Evolutionary conservation across 73 alveolate species (phyloP), one percentile per base, ranked within the genome.

Genomic region (Breviolum minutum): DNA sequence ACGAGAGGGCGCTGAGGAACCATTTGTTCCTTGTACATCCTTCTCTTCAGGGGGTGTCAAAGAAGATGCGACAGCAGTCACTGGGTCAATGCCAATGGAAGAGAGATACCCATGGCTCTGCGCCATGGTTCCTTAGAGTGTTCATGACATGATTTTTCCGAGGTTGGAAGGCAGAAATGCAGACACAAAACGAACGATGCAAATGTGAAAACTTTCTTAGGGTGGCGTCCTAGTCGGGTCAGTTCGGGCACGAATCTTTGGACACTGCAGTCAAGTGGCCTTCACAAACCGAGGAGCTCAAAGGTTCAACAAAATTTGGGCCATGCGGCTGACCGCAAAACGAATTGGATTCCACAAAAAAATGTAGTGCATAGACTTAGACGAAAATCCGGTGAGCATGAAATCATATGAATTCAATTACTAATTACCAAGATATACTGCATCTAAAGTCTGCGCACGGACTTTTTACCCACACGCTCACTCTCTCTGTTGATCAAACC

Each of bases 1-100:
- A n/a, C 92, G 97, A 61, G 83, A 71, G 20, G 97, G 79, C 61
- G 97, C 87, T 6, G 97, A 91, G 40, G 97, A 91, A n/a, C 97
- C 88, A 40, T 73, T 91, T 54, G 76, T 7, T 48, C 85, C 95
- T 22, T 71, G 82, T 17, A 29, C 30, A 11, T 70, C 87, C 48
- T 71, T 73, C 98, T 92, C 98, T 61, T 92, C 98, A 6, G 98
- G 82, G 30, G 91, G 74, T 17, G 80, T 92, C 79, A 92, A 63
- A 68, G 84, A 54, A 26, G 98, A 11, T 14, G 98, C 62, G 69
- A 62, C 90, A 14, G 14, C 87, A 54, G 68, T 92, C 77, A 92
- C 98, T 4, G 98, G 98, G 48, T 92, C 77, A 63, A 92, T 63
- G 30, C 98, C 98, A 30, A 76, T 76, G 63, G 98, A 92, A 40